Conservation (phyloP, 148 eudicot species). For the Chenopodium formosanum region DNA sequence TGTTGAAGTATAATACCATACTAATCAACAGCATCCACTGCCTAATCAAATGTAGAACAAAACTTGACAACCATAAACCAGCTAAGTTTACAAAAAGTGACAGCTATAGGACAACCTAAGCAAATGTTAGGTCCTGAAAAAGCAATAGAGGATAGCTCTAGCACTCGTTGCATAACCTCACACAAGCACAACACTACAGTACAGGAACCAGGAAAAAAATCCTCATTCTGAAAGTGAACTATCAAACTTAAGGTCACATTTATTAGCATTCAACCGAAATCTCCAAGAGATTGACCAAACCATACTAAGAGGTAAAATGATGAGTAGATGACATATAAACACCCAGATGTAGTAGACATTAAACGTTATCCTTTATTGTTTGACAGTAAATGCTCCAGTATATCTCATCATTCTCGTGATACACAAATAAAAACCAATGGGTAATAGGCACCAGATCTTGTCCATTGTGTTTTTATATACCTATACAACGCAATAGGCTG, state of each 20-base stretch:
- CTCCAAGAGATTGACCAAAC: background rate
- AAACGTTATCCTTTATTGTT: background rate
- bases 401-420: background rate
- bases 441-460: slow-evolving; percentile 14
- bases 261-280: background rate
- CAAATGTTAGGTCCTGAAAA: background rate
- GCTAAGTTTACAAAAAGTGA: background rate
- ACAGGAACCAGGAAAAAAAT: background rate
- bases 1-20: background rate
- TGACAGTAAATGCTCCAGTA: background rate
- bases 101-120: background rate
- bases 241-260: background rate
- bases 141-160: background rate
- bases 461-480: slow-evolving; percentile 39
- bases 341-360: background rate
- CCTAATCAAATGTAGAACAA: background rate
- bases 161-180: background rate
- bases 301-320: background rate
- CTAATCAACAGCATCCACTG: background rate
- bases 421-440: background rate
- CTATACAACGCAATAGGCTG: slow-evolving; percentile 95
- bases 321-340: background rate
- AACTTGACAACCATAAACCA: no score
- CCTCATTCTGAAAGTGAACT: background rate
- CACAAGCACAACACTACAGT: background rate